A percentile compares a stretch with the other conserved stretches of the same genome.
Evolutionary conservation across 495 filamentous ascomycete genomes (phyloP).

Genomic region (Filosporella fistucella): DNA sequence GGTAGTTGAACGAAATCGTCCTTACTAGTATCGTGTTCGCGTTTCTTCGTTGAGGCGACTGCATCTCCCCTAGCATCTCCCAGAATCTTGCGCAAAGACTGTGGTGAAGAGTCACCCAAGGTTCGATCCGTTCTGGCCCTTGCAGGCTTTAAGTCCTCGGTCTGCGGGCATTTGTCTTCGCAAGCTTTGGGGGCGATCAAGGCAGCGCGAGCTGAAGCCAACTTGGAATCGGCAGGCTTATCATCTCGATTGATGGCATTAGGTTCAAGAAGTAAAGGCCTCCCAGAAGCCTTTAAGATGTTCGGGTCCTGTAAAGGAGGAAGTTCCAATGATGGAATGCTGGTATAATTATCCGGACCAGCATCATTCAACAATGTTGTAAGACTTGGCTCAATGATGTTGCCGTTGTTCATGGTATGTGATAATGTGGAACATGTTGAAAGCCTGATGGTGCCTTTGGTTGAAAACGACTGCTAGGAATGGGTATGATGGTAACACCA

Average conservation of each 20-base stretch:
- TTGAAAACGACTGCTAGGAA: too few species aligned
- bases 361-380: slow-evolving; percentile 46
- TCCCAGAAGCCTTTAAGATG: slow-evolving; percentile 27
- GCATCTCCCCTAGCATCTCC: slow-evolving; percentile 31
- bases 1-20: slow-evolving; percentile 52
- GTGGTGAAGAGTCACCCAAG: slow-evolving; percentile 27
- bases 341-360: slow-evolving; percentile 29
- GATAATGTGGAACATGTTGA: too few species aligned
- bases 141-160: slow-evolving; percentile 5
- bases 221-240: slow-evolving; percentile 21
- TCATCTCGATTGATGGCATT: slow-evolving; percentile 32
- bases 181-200: slow-evolving; percentile 8
- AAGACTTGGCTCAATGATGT: slow-evolving; percentile 53
- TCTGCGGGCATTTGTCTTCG: slow-evolving; percentile 10
- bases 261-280: slow-evolving; percentile 41
- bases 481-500: too few species aligned
- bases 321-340: slow-evolving; percentile 32
- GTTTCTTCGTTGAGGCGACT: slow-evolving; percentile 42
- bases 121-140: slow-evolving; percentile 3
- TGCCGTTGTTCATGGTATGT: slow-evolving; percentile 20
- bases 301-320: slow-evolving; percentile 39
- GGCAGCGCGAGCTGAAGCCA: slow-evolving; percentile 7
- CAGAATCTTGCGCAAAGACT: slow-evolving; percentile 42
- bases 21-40: slow-evolving; percentile 37
- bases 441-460: too few species aligned